A percentile compares a stretch with the other conserved stretches of the same genome.
Evolutionary conservation across 106 monocot species (phyloP).

Genomic region (Allium cepa): DNA sequence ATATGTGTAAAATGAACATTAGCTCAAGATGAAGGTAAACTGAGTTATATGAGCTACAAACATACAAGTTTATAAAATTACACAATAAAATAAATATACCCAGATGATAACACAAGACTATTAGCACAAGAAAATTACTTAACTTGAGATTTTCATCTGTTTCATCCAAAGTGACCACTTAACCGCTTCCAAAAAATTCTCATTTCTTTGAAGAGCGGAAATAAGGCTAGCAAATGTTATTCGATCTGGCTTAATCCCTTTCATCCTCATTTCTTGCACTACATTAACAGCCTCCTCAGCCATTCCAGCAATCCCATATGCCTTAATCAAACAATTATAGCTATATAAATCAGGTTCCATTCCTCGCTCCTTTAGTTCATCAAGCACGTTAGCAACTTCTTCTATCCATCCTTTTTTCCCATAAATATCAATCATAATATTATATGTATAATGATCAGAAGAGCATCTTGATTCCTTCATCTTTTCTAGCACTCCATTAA

Average conservation of each 20-base stretch:
- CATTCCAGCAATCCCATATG: slow-evolving; percentile 93
- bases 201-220: slow-evolving; percentile 75
- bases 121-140: slow-evolving; percentile 3
- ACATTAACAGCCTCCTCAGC: slow-evolving; percentile 77
- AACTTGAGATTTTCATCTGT: slow-evolving; percentile 39
- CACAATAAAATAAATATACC: too few relatives aligned
- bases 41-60: too few relatives aligned
- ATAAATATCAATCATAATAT: slow-evolving; percentile 95
- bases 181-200: slow-evolving; percentile 83
- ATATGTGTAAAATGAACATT: too few relatives aligned
- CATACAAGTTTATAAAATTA: too few relatives aligned
- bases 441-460: slow-evolving; percentile 94
- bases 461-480: slow-evolving; percentile 65
- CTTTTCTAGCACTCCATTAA: slow-evolving; percentile 51
- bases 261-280: slow-evolving; percentile 69
- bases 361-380: slow-evolving; percentile 51
- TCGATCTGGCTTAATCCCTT: slow-evolving; percentile 60
- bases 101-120: too few relatives aligned
- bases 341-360: slow-evolving; percentile 84
- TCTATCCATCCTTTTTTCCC: slow-evolving; percentile 96
- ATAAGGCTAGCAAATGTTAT: slow-evolving; percentile 70
- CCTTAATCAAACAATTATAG: slow-evolving; percentile 91
- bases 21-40: too few relatives aligned
- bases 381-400: slow-evolving; percentile 60
- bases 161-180: slow-evolving; percentile 99